Evolutionary conservation across 2,329 filamentous ascomycete species (phyloP).

Genomic region (Didymella pinodella): DNA sequence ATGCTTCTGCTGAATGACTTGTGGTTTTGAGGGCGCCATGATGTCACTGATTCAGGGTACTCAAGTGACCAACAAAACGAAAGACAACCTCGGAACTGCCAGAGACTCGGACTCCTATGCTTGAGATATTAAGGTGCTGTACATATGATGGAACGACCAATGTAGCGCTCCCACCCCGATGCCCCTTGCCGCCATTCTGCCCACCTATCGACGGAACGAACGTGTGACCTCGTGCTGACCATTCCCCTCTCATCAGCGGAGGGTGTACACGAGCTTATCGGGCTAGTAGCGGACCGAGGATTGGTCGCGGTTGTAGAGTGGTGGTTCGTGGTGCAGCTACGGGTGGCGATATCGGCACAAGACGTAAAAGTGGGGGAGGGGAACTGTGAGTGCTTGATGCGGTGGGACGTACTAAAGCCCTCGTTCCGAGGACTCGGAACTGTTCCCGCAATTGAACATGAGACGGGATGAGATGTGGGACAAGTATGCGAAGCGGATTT

Average conservation of each 20-base stretch:
- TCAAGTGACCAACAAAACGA: background rate
- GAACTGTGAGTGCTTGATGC: background rate
- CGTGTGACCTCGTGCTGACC: slow-evolving; percentile 22
- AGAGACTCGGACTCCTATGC: background rate
- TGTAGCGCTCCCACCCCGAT: slow-evolving; percentile 14
- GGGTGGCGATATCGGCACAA: slow-evolving; percentile 15
- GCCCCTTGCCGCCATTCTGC: slow-evolving; percentile 31
- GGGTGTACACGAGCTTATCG: slow-evolving; percentile 23
- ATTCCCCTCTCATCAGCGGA: slow-evolving; percentile 13
- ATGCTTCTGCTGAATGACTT: slow-evolving; percentile 38
- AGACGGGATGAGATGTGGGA: background rate
- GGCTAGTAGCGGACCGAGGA: slow-evolving; percentile 10
- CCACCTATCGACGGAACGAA: slow-evolving; percentile 30
- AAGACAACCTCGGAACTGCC: background rate
- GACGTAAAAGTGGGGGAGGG: slow-evolving; percentile 38
- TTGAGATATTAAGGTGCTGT: slow-evolving; percentile 10
- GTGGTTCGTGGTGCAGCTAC: slow-evolving; percentile 9
- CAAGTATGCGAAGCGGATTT: background rate
- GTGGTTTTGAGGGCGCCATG: slow-evolving; percentile 38
- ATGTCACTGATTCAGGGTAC: slow-evolving; percentile 24
- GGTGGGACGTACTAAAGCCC: slow-evolving; percentile 1
- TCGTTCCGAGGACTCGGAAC: slow-evolving; percentile 23
- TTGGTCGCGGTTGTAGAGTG: slow-evolving; percentile 8
- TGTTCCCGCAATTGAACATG: background rate
- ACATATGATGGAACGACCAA: slow-evolving; percentile 14